Evolutionary conservation across 768 basidiomycete genomes (phyloP), one percentile per base, ranked within the genome.

Genomic region (Tulasnella sp.): DNA sequence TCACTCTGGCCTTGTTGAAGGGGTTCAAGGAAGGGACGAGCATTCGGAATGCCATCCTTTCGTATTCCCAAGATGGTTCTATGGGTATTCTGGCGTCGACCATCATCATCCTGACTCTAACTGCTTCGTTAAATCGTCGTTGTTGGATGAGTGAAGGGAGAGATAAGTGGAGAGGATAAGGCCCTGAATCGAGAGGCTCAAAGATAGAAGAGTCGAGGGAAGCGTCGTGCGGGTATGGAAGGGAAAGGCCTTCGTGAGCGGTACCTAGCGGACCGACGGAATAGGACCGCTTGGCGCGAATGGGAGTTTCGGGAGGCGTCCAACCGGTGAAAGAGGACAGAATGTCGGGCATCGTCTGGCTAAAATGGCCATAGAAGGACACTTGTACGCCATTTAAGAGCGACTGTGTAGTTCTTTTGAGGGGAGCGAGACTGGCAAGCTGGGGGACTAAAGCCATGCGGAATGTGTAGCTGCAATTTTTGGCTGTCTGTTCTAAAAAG

Each of bases 21-120:
- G 54, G 22, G 34, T 75, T 75, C 37, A 69, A 31, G 54, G 58
- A 38, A 12, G 36, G 74, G n/a, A 38, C 12, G 58, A 75, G 67
- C 74, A 69, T 69, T n/a, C 67, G 74, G 29, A 75, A 37, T n/a
- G 74, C 74, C 52, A 68, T 64, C 38, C 29, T 67, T 67, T 75
- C 58, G 39, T 67, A 75, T 37, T 37, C 45, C 37, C 49, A 37
- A 45, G 67, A 31, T 15, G 67, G 67, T 11, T 29, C n/a, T 29
- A 75, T 49, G 49, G 36, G 39, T n/a, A 73, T 36, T 1, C 37
- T 19, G 3, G 25, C 22, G 36, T 67, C 67, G 9, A 34, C 31
- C 38, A 75, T 54, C 36, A 25, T 29, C 22, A 40, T 4, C 29
- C 74, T 34, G 22, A 38, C 37, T 38, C 7, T 75, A 22, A 34